phyloP scores from a whole-genome alignment of 768 basidiomycete species.

The Lactarius indigo region DNA sequence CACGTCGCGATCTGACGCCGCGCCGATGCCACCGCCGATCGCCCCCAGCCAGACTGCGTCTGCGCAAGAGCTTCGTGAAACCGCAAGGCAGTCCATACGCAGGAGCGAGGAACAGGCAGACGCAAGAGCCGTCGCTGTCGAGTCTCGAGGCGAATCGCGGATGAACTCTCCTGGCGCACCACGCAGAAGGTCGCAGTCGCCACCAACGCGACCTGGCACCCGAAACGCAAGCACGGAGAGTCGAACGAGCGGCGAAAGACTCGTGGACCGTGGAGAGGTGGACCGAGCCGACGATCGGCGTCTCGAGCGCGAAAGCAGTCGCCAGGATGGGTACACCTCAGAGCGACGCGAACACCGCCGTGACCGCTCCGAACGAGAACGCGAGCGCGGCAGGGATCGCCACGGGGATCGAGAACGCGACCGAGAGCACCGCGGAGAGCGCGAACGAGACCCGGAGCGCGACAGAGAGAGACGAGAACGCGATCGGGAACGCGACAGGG shows the following conservation, averaged over 20 bases:
- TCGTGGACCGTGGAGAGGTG: conserved; percentile 50
- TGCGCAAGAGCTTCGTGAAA: conserved; percentile 77
- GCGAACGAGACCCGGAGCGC: conserved; percentile 30
- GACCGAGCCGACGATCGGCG: conserved; percentile 51
- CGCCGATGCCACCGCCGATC: conserved; percentile 75
- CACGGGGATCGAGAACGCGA: conserved; percentile 31
- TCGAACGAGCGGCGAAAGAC: conserved; percentile 62
- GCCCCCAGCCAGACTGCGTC: conserved; percentile 75
- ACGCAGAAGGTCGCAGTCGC: conserved; percentile 62
- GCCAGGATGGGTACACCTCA: conserved; percentile 40
- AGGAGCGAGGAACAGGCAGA: conserved; percentile 38
- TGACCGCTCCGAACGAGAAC: conserved; percentile 40
- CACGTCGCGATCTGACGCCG: conserved; percentile 34
- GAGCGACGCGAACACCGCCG: conserved; percentile 31
- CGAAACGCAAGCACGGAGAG: conserved; percentile 71
- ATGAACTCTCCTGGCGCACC: conserved; percentile 54
- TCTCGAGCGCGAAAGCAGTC: conserved; percentile 46
- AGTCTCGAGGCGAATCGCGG: conserved; percentile 36
- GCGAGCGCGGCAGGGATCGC: conserved; percentile 31
- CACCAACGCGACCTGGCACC: conserved; percentile 61
- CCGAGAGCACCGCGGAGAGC: conserved; percentile 28
- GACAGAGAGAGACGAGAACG: conserved; percentile 29
- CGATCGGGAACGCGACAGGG: conserved; percentile 30
- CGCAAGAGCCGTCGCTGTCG: conserved; percentile 24
- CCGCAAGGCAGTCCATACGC: conserved; percentile 59